Percentiles rank a stretch among this genome's conserved stretches.
Conservation (phyloP, 2,329 filamentous ascomycete species). For the Scorias spongiosa region DNA sequence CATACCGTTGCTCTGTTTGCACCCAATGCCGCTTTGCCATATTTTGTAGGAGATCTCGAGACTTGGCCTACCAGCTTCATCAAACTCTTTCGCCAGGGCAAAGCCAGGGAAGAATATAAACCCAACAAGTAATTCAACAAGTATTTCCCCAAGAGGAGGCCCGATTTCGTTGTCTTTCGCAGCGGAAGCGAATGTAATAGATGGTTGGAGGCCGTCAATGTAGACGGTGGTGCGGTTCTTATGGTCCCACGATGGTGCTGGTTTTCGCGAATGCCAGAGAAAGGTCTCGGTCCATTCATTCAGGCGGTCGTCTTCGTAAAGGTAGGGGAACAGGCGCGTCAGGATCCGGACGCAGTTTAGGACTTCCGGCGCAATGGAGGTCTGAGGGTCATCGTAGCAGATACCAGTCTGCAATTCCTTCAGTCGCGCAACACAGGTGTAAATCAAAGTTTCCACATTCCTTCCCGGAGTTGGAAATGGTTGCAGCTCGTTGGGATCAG, state of each 20-base stretch:
- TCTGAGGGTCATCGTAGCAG: constrained; percentile 42
- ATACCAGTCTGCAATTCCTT: constrained; percentile 9
- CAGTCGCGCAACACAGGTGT: constrained; percentile 15
- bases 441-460: constrained; percentile 20
- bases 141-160: constrained; percentile 79
- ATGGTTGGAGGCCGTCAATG: constrained; percentile 23
- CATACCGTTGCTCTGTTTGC: constrained; percentile 73
- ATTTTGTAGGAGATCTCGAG: constrained; percentile 72
- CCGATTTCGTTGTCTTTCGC: constrained; percentile 49
- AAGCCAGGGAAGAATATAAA: constrained; percentile 85
- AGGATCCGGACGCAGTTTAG: constrained; percentile 89
- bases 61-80: constrained; percentile 11
- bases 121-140: constrained; percentile 80
- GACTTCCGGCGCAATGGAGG: constrained; percentile 70
- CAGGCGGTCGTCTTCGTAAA: constrained; percentile 79
- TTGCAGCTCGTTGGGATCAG: constrained; percentile 69
- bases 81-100: constrained; percentile 48
- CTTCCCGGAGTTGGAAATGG: constrained; percentile 31
- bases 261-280: constrained; percentile 52
- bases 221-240: constrained; percentile 15
- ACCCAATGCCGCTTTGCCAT: constrained; percentile 96
- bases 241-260: constrained; percentile 14
- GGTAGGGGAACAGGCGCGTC: constrained; percentile 73
- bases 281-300: constrained; percentile 80
- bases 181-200: constrained; percentile 43